Evolutionary conservation across 805 yeast genomes (phyloP).

Genomic region (Millerozyma acaciae): DNA sequence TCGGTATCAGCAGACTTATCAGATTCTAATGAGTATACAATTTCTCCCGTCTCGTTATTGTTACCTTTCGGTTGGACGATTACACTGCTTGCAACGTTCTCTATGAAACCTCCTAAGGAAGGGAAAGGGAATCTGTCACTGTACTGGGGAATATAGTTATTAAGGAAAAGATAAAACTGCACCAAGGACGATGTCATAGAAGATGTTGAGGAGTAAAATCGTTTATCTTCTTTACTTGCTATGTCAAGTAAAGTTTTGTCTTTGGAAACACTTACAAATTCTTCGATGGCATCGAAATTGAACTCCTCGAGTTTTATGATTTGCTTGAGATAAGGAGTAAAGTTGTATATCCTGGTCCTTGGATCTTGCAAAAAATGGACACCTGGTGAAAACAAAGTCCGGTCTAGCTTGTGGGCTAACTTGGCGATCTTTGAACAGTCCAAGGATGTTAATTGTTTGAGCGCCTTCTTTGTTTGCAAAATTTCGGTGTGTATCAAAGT

Average conservation of each 20-base stretch:
- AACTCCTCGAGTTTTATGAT: slow-evolving; percentile 65
- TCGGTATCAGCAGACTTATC: slow-evolving; percentile 69
- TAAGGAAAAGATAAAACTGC: slow-evolving; percentile 70
- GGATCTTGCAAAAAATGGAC: slow-evolving; percentile 77
- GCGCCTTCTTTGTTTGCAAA: slow-evolving; percentile 4
- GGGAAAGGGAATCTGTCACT: slow-evolving; percentile 29
- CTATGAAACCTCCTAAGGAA: slow-evolving; percentile 44
- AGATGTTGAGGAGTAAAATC: slow-evolving; percentile 77
- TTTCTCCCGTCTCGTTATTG: slow-evolving; percentile 18
- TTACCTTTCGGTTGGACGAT: slow-evolving; percentile 49
- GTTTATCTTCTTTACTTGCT: slow-evolving; percentile 34
- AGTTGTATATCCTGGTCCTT: slow-evolving; percentile 69
- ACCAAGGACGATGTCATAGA: slow-evolving; percentile 76
- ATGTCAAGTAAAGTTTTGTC: slow-evolving; percentile 52
- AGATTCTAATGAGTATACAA: slow-evolving; percentile 60
- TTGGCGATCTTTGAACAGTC: slow-evolving; percentile 42
- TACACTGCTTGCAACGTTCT: slow-evolving; percentile 42
- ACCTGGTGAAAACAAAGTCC: slow-evolving; percentile 76
- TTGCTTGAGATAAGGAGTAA: slow-evolving; percentile 53
- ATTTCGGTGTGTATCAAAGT: slow-evolving; percentile 2
- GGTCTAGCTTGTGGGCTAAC: slow-evolving; percentile 62
- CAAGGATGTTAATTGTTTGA: slow-evolving; percentile 13
- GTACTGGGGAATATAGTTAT: slow-evolving; percentile 29
- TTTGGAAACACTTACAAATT: slow-evolving; percentile 63
- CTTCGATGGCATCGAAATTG: slow-evolving; percentile 52